Evolutionary conservation across 2,329 filamentous ascomycete species (phyloP).

Genomic region (Colletotrichum theobromicola): DNA sequence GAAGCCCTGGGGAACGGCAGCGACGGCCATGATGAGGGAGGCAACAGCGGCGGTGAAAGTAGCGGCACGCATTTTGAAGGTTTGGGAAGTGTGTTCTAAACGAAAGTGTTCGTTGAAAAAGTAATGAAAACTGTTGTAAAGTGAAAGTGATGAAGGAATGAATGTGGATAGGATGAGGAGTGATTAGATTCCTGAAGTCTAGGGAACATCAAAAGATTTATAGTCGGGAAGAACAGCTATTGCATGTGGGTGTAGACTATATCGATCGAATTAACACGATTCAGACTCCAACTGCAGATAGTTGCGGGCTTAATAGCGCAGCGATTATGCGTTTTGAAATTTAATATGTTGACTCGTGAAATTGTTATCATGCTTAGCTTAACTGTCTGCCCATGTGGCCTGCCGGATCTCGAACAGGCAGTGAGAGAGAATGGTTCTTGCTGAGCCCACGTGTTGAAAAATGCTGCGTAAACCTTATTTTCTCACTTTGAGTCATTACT

Average conservation of each 20-base stretch:
- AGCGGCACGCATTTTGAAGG: not conserved
- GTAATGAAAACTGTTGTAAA: not conserved
- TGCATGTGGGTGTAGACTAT: not conserved
- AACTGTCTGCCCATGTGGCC: not conserved
- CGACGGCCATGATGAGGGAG: not conserved
- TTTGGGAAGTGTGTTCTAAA: not conserved
- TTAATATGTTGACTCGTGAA: not conserved
- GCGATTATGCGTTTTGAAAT: not conserved
- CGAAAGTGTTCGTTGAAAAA: not conserved
- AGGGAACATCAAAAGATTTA: not conserved
- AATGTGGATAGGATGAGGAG: not conserved
- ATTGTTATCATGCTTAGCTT: not conserved
- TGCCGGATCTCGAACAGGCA: not conserved
- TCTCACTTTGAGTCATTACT: not conserved
- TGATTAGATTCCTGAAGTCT: not conserved
- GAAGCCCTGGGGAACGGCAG: not conserved
- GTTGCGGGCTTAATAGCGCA: not conserved
- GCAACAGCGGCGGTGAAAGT: not conserved
- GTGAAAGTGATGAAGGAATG: not conserved
- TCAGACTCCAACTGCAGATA: not conserved
- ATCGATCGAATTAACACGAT: not conserved
- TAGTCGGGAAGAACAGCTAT: not conserved
- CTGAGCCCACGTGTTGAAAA: not conserved
- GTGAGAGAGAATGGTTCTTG: not conserved
- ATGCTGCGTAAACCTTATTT: not conserved